Evolutionary conservation across 2,329 filamentous ascomycete species (phyloP), one percentile per base, ranked within the genome.

Genomic region (Huntiella decipiens): DNA sequence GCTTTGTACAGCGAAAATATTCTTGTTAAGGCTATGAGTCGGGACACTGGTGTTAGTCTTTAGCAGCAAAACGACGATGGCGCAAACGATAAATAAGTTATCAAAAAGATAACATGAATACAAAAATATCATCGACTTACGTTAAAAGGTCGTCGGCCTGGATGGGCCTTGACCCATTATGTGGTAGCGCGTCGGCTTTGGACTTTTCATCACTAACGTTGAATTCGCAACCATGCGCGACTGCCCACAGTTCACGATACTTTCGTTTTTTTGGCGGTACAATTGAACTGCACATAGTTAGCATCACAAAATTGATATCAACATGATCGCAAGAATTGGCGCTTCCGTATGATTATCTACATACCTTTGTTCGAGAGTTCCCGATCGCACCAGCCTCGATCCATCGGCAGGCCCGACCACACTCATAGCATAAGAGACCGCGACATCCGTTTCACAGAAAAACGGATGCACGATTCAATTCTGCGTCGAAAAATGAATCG

Each of bases 231-330:
- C 47, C 47, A 43, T 49, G 38, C 44, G 82, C 79, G 71, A 82
- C 74, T 56, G 73, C 71, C 68, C 82, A 93, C 56, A 94, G 73
- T 67, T 91, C 82, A 61, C 80, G 79, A 61, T 94, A 73, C 71
- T 92, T 92, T 63, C 84, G 79, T 74, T 92, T 91, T 64, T 83
- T 81, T 71, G 82, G 84, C 64, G 71, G 73, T 70, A 82, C 74
- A 72, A 80, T 78, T 73, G 73, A 70, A 65, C 77, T 81, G 59
- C 50, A 54, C 51, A 51, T 17, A 36, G 58, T 73, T 52, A 74
- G 62, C 57, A 68, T 48, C 49, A 50, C 57, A 44, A 64, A 65
- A 63, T 56, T 55, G 46, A 58, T 53, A 71, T 65, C 60, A 54
- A 62, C 60, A 54, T 57, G 54, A 67, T 68, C 65, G 65, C 63